A percentile compares a stretch with the other conserved stretches of the same genome.
Evolutionary conservation across 2,329 filamentous ascomycete genomes (phyloP).

Genomic region (Aspergillus viridinutans): DNA sequence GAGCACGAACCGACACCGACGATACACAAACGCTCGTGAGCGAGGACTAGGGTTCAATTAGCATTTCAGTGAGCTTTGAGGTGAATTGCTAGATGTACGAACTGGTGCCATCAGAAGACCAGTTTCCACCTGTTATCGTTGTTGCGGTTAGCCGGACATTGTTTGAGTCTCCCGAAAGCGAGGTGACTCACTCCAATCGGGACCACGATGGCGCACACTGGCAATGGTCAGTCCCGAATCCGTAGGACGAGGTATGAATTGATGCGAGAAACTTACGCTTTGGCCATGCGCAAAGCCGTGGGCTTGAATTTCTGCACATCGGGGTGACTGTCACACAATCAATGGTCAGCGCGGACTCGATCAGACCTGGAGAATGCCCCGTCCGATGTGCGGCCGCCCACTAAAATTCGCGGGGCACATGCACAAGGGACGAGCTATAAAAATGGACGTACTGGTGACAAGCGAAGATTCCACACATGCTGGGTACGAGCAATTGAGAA

Average conservation of each 20-base stretch:
- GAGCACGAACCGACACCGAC: slow-evolving; percentile 77
- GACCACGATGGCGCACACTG: slow-evolving; percentile 91
- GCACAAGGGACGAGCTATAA: slow-evolving; percentile 6
- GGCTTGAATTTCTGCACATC: slow-evolving; percentile 97
- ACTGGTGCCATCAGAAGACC: slow-evolving; percentile 89
- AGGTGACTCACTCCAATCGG: slow-evolving; percentile 86
- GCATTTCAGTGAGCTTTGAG: slow-evolving; percentile 4
- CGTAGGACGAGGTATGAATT: neutral
- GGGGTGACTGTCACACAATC: slow-evolving; percentile 58
- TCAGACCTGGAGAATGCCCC: neutral
- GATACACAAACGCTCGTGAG: slow-evolving; percentile 95
- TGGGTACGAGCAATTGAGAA: slow-evolving; percentile 40
- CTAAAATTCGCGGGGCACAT: slow-evolving; percentile 10
- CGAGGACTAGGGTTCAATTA: slow-evolving; percentile 63
- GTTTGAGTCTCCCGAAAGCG: slow-evolving; percentile 6
- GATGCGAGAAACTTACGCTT: slow-evolving; percentile 65
- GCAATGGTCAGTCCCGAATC: slow-evolving; percentile 32
- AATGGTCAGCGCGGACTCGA: slow-evolving; percentile 18
- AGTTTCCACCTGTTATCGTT: slow-evolving; percentile 67
- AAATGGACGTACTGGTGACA: slow-evolving; percentile 72
- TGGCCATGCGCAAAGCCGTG: slow-evolving; percentile 85
- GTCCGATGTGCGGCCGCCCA: neutral
- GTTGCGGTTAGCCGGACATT: slow-evolving; percentile 16
- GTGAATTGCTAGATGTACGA: slow-evolving; percentile 32
- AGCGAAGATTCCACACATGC: slow-evolving; percentile 96